phyloP scores from a whole-genome alignment of 768 basidiomycete genomes.

The Aureoboletus auriporus region DNA sequence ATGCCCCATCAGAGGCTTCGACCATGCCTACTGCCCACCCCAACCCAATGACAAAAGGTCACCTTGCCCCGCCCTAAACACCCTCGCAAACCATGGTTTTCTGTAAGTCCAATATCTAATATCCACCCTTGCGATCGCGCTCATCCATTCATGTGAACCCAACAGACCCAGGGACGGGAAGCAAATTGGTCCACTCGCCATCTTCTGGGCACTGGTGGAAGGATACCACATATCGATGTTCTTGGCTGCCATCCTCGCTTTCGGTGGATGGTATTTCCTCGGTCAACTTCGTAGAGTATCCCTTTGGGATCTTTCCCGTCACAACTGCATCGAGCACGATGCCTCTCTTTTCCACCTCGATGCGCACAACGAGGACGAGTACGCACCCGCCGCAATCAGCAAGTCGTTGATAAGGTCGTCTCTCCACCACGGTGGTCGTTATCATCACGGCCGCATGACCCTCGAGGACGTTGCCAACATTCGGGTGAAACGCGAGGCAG shows the following conservation, averaged over 20 bases:
- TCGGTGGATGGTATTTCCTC: slow-evolving; percentile 45
- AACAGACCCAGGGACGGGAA: slow-evolving; percentile 49
- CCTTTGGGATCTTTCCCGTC: slow-evolving; percentile 40
- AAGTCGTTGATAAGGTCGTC: slow-evolving; percentile 37
- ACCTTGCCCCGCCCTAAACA: slow-evolving; percentile 70
- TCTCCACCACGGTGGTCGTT: slow-evolving; percentile 32
- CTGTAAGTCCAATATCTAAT: slow-evolving; percentile 43
- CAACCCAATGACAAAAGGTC: slow-evolving; percentile 51
- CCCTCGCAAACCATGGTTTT: slow-evolving; percentile 72
- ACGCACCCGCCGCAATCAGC: slow-evolving; percentile 45
- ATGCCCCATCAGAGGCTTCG: slow-evolving; percentile 40
- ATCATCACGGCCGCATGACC: slow-evolving; percentile 26
- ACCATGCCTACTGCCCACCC: slow-evolving; percentile 41
- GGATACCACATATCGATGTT: slow-evolving; percentile 49
- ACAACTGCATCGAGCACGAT: slow-evolving; percentile 54
- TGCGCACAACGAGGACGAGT: slow-evolving; percentile 40
- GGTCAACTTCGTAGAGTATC: slow-evolving; percentile 32
- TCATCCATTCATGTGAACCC: too few species aligned
- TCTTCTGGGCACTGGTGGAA: slow-evolving; percentile 40
- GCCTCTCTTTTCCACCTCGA: slow-evolving; percentile 52
- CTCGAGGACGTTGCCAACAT: slow-evolving; percentile 41
- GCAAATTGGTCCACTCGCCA: slow-evolving; percentile 36
- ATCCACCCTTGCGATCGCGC: too few species aligned
- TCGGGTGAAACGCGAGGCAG: slow-evolving; percentile 47
- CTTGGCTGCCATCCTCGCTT: slow-evolving; percentile 45